Evolutionary conservation across 2,329 filamentous ascomycete species (phyloP).

Genomic region (Rutstroemia sp.): DNA sequence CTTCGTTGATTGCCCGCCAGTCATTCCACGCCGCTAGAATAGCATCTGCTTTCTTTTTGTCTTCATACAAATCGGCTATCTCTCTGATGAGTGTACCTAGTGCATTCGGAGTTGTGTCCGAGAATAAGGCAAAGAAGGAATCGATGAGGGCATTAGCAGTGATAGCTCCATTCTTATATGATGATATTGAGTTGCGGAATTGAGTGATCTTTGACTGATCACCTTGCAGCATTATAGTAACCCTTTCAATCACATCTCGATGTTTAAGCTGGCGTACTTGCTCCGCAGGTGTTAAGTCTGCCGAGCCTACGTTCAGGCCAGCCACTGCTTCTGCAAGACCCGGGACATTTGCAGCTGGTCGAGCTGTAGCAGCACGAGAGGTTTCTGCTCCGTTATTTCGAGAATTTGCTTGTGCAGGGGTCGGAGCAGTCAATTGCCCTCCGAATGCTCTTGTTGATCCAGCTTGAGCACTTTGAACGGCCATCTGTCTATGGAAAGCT

Average conservation of each 20-base stretch:
- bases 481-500: slow-evolving; percentile 86
- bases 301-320: slow-evolving; percentile 37
- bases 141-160: slow-evolving; percentile 75
- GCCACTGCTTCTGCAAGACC: not conserved
- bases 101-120: slow-evolving; percentile 68
- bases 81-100: slow-evolving; percentile 87
- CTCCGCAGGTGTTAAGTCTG: slow-evolving; percentile 63
- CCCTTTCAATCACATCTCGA: slow-evolving; percentile 77
- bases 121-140: slow-evolving; percentile 77
- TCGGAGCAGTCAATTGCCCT: slow-evolving; percentile 58
- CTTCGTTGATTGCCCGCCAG: slow-evolving; percentile 92
- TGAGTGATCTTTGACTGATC: slow-evolving; percentile 65
- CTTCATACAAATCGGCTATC: slow-evolving; percentile 86
- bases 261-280: slow-evolving; percentile 76
- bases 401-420: slow-evolving; percentile 33
- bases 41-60: slow-evolving; percentile 62
- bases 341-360: slow-evolving; percentile 10
- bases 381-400: slow-evolving; percentile 3
- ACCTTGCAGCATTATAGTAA: slow-evolving; percentile 71
- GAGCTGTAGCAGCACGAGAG: slow-evolving; percentile 11
- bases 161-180: slow-evolving; percentile 63
- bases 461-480: slow-evolving; percentile 81
- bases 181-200: slow-evolving; percentile 75
- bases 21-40: slow-evolving; percentile 86
- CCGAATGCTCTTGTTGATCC: slow-evolving; percentile 76